Evolutionary conservation across 768 basidiomycete genomes (phyloP).

Genomic region (Rhizopogon roseolus): DNA sequence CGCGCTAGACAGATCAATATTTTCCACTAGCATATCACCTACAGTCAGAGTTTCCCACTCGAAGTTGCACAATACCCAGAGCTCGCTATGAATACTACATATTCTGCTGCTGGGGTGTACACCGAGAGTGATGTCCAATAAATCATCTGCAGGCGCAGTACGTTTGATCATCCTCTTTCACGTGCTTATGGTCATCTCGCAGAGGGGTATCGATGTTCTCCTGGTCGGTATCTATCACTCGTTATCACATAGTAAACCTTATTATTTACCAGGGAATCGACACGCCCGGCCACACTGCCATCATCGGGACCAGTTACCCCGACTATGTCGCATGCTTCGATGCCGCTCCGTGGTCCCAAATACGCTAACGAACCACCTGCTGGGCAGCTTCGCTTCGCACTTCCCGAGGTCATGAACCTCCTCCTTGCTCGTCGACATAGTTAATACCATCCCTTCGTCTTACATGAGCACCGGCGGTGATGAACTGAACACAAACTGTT

Average conservation of each 20-base stretch:
- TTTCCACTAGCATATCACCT: conserved; percentile 83
- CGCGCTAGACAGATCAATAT: conserved; percentile 49
- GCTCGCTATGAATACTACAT: conserved; percentile 62
- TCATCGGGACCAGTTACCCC: conserved; percentile 61
- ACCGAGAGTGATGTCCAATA: conserved; percentile 48
- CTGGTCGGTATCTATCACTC: conserved; percentile 26
- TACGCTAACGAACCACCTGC: conserved; percentile 77
- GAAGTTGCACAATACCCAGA: conserved; percentile 55
- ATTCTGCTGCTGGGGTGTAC: conserved; percentile 53
- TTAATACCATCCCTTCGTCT: conserved; percentile 46
- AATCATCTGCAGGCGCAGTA: conserved; percentile 67
- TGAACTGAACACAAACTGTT: conserved; percentile 69
- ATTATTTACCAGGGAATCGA: conserved; percentile 59
- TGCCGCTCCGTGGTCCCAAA: conserved; percentile 48
- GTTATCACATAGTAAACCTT: background rate
- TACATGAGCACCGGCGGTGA: conserved; percentile 82
- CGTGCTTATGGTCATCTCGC: background rate
- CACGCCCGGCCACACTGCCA: conserved; percentile 76
- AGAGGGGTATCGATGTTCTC: conserved; percentile 73
- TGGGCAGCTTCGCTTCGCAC: conserved; percentile 75
- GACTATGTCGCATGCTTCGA: conserved; percentile 68
- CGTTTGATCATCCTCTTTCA: conserved; percentile 18
- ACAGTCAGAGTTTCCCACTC: conserved; percentile 79
- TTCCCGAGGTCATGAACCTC: conserved; percentile 57
- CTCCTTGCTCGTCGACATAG: conserved; percentile 47